Base-by-base conservation (phyloP, 495 filamentous ascomycete genomes). In the Penicillium atrosanguineum region DNA sequence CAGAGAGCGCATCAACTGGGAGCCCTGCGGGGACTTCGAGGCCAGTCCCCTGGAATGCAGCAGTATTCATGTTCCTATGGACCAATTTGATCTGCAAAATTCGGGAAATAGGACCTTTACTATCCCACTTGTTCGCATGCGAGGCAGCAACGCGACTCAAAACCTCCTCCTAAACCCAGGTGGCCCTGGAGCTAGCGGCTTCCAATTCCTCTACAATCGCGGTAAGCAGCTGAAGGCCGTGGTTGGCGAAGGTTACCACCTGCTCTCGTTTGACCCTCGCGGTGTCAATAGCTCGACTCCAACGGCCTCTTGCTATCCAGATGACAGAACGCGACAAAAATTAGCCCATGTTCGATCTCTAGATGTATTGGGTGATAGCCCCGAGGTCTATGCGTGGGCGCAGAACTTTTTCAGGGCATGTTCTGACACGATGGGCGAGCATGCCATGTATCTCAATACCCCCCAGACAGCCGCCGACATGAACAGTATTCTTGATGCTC, bases 401-500 rank as follows among this genome's bases (percentile, higher is more conserved):
- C 46, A 61, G 23, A 72, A 70, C 48, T 69, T 63, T 29, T 72
- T 57, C 1, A 65, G 60, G 15, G 67, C 73, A 1, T 78, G 75
- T 42, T 48, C 48, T 12, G 72, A 79, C 3, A 73, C 62, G 15
- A 72, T 73, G 71, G 73, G 71, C 11, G 72, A 69, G 41, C 48
- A 73, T 48, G 68, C 56, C 4, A 21, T 12, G 26, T 75, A 77
- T 46, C 50, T 77, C 46, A 78, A 79, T 55, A 78, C 76, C 1
- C 75, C 76, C 3, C 74, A 77, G 61, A 74, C 70, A 5, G 76
- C 74, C 6, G 74, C 76, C 16, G 76, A 79, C 52, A 79, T 79
- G 72, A 78, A 77, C 52, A 67, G 59, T 26, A 78, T 79, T 44
- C 48, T 79, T 8, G 72, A 77, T 48, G 72, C 72, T 1, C 19